phyloP scores from a whole-genome alignment of 768 basidiomycete genomes.

The Mycena venus region DNA sequence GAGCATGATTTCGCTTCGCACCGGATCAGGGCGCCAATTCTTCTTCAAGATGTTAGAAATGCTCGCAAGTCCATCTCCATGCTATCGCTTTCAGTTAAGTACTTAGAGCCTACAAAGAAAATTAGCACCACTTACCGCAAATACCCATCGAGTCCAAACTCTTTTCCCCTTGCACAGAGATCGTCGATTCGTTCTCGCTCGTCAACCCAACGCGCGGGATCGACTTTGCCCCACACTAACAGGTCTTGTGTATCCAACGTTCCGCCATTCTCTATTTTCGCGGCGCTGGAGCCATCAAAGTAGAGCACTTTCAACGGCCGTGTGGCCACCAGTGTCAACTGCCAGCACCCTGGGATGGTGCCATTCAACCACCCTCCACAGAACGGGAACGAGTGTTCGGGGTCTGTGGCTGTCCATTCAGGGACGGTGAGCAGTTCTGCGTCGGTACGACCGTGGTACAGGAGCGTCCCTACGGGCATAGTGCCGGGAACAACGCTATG shows the following conservation, averaged over 20 bases:
- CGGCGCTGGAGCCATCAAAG: conserved; percentile 15
- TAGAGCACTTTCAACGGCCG: conserved; percentile 9
- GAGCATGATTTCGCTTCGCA: conserved; percentile 51
- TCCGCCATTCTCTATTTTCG: neutral
- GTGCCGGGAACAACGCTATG: conserved; percentile 40
- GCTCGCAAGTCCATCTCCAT: conserved; percentile 49
- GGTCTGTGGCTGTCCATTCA: conserved; percentile 40
- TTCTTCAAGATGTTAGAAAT: too few species aligned
- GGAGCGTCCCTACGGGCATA: conserved; percentile 37
- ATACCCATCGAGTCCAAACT: conserved; percentile 9
- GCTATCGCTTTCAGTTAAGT: neutral
- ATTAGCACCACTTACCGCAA: conserved; percentile 1
- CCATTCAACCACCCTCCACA: neutral
- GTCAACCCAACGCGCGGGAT: neutral
- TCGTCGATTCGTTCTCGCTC: conserved; percentile 44
- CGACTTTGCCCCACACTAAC: neutral
- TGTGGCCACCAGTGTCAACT: conserved; percentile 19
- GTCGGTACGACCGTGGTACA: conserved; percentile 39
- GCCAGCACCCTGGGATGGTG: conserved; percentile 48
- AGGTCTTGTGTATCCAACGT: conserved; percentile 8
- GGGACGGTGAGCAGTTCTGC: conserved; percentile 24
- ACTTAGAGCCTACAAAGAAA: too few species aligned
- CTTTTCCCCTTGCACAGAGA: neutral
- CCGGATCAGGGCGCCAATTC: neutral
- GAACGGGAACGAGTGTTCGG: conserved; percentile 36